Base-by-base conservation (phyloP, 805 yeast genomes). In the Candida corydali region DNA sequence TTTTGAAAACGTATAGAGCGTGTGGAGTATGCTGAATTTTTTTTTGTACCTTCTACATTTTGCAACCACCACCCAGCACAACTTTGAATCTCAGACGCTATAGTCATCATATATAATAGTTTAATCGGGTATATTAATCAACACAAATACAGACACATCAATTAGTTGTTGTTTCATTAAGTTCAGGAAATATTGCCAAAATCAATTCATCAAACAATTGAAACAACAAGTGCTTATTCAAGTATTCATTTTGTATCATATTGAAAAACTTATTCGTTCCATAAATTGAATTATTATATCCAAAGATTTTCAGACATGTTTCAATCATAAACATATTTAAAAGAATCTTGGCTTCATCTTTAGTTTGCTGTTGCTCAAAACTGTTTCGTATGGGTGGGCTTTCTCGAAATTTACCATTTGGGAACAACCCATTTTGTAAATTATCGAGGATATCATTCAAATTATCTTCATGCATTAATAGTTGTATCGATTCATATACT, bases 251-350 rank as follows among this genome's bases (percentile, higher is more conserved):
- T 53, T 89, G 97, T 4, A 85, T 43, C 76, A 83, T 71, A 8
- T 70, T 72, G 54, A 83, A 82, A 1, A 85, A 35, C 29, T 75
- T 65, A 3, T 61, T 57, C 6, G 83, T 72, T 0, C 95, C 96
- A 39, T 64, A 68, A 37, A 65, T 69, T 3, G 94, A 73, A 43
- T 78, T 81, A 6, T 75, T 55, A 3, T 68, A 54, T 0, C 97
- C 96, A 40, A 89, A 86, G 1, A 88, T 72, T 47, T 73, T 80
- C 10, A 89, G 78, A 37, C 83, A 76, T 0, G 79, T 62, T 38
- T 85, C 94, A 15, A 68, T 59, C 51, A 86, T 60, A 34, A 85
- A 70, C 6, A 73, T 60, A 34, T 72, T 77, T 38, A 88, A 52
- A 2, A 84, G 54, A 2, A 70, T 51, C 37, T 59, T 61, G 0